Conservation (phyloP, 1,139 yeast species). For the Hansenula lynferdii region DNA sequence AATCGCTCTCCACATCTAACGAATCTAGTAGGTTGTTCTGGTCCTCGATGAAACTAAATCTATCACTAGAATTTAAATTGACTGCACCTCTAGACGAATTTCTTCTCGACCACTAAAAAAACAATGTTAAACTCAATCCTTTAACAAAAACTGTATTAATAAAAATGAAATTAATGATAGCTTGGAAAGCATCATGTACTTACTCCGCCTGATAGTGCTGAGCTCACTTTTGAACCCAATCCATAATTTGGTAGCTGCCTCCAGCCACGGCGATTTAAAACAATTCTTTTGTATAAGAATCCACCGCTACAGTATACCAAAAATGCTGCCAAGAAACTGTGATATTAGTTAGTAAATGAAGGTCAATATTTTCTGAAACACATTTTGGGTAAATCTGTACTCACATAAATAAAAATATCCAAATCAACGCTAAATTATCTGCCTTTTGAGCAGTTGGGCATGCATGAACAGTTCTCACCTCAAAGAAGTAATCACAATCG, state of each 20-base stretch:
- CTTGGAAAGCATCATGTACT: constrained; percentile 11
- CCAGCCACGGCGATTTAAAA: constrained; percentile 28
- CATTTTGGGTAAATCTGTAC: not conserved
- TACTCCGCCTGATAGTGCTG: constrained; percentile 24
- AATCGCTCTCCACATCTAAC: constrained; percentile 18
- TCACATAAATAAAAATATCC: constrained; percentile 50
- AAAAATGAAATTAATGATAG: too few relatives aligned
- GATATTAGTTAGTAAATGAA: constrained; percentile 17
- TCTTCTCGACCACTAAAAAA: constrained; percentile 7
- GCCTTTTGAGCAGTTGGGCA: constrained; percentile 59
- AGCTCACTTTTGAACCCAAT: constrained; percentile 21
- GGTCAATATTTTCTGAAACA: too few relatives aligned
- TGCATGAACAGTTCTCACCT: constrained; percentile 81
- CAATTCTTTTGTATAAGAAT: constrained; percentile 36
- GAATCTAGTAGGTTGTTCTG: constrained; percentile 24
- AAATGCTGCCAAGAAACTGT: constrained; percentile 45
- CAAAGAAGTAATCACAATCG: constrained; percentile 82
- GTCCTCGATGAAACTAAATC: constrained; percentile 23
- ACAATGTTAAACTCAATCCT: constrained; percentile 1
- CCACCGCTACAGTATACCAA: constrained; percentile 55
- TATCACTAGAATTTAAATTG: constrained; percentile 15
- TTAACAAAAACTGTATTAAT: constrained; percentile 4
- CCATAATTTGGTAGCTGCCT: constrained; percentile 25
- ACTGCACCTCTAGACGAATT: constrained; percentile 13
- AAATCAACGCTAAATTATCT: constrained; percentile 51